Evolutionary conservation across 768 basidiomycete genomes (phyloP), one percentile per base, ranked within the genome.

Genomic region (Kockovaella imperatae): DNA sequence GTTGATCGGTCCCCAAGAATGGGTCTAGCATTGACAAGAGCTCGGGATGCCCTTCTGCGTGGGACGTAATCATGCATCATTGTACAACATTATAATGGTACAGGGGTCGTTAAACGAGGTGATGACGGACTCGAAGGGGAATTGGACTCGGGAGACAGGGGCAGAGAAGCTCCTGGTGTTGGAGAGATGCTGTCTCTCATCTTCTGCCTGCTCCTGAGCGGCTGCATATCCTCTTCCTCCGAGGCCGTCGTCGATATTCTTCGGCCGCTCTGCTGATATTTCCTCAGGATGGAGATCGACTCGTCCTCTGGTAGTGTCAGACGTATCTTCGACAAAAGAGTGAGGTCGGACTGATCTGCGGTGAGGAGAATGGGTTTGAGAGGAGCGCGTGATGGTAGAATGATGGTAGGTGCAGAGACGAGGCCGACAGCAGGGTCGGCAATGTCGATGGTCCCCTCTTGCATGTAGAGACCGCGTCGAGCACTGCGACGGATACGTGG

Each of bases 171-270:
- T 11, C 32, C n/a, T 11, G 32, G 11, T n/a, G 11, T 34, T n/a
- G 32, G 32, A 34, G 6, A 21, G 23, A 26, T 54, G 29, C 26
- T 53, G 26, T 2, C 42, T 48, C 20, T 39, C 44, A 54, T 14
- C 38, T 43, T 41, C 26, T 56, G 62, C 24, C 57, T 30, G 18
- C 47, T 54, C 21, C 62, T 34, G 1, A 52, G 54, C 2, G 64
- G 64, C 35, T 60, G 59, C 4, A 59, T 49, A 28, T 59, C 64
- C 11, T 67, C 64, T 44, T 67, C 64, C 45, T 67, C 64, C 4
- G 64, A 63, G 5, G 59, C 58, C 3, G 64, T 59, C 1, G 61
- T 54, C 4, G 64, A 67, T 18, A 67, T 67, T 14, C 64, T 40
- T 31, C 64, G 49, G 26, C 64, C 64, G 23, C 48, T 53, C 17